Conservation (phyloP, 2,329 filamentous ascomycete genomes). For the Alternaria panax region DNA sequence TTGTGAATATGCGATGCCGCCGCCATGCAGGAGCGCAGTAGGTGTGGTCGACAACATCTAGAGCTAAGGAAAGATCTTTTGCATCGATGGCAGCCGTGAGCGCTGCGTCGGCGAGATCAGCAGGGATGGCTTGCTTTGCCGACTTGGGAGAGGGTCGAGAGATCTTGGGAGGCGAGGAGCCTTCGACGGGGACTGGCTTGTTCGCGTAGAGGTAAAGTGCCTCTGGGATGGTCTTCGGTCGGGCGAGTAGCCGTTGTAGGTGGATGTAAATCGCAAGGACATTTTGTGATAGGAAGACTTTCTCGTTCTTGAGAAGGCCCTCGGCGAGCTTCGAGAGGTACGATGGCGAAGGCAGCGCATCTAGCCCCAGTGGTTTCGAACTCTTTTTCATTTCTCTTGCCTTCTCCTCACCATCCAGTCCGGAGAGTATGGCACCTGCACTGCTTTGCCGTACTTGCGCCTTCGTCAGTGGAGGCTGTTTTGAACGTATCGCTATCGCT, state of each 20-base stretch:
- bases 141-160: conserved; percentile 68
- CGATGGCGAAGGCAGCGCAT: conserved; percentile 38
- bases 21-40: conserved; percentile 72
- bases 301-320: conserved; percentile 73
- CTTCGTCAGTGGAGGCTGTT: conserved; percentile 32
- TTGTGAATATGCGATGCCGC: conserved; percentile 71
- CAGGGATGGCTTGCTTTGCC: conserved; percentile 74
- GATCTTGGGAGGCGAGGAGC: conserved; percentile 57
- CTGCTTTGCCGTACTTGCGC: conserved; percentile 41
- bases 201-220: conserved; percentile 83
- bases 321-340: conserved; percentile 67
- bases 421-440: conserved; percentile 44
- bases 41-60: conserved; percentile 75
- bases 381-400: conserved; percentile 11
- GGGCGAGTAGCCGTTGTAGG: conserved; percentile 75
- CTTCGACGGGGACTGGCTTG: conserved; percentile 75
- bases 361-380: conserved; percentile 22
- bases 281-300: conserved; percentile 79
- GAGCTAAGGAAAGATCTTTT: conserved; percentile 77
- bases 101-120: conserved; percentile 73
- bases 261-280: conserved; percentile 78
- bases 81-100: conserved; percentile 80
- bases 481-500: conserved; percentile 40
- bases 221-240: conserved; percentile 77
- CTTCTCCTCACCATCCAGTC: conserved; percentile 33